phyloP scores from a whole-genome alignment of 345 rosid species.

The Salix dunnii region DNA sequence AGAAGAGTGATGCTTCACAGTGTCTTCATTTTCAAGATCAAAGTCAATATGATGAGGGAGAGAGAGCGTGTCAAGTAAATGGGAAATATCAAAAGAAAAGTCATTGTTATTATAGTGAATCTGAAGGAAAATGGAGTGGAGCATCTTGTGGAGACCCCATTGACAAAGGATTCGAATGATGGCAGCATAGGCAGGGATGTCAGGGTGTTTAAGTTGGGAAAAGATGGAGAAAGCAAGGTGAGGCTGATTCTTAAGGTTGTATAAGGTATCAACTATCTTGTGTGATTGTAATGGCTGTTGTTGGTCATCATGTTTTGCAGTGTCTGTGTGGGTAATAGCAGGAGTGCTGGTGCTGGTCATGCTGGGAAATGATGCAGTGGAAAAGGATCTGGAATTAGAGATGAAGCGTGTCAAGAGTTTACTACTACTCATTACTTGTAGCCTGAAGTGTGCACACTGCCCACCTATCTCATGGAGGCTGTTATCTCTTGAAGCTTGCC shows the following conservation, averaged over 20 bases:
- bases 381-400: too few species aligned
- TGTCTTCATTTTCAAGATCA: background rate
- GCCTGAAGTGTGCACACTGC: slow-evolving; percentile 33
- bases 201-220: slow-evolving; percentile 7
- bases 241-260: slow-evolving; percentile 15
- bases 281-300: too few species aligned
- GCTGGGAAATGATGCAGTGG: too few species aligned
- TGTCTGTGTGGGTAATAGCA: too few species aligned
- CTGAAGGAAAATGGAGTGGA: slow-evolving; percentile 13
- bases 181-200: slow-evolving; percentile 4
- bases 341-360: too few species aligned
- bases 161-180: slow-evolving; percentile 14
- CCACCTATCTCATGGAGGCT: slow-evolving; percentile 49
- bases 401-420: too few species aligned
- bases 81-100: slow-evolving; percentile 4
- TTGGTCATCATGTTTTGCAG: too few species aligned
- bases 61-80: slow-evolving; percentile 7
- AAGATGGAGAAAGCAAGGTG: slow-evolving; percentile 14
- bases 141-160: slow-evolving; percentile 2
- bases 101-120: background rate
- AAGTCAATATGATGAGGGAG: background rate
- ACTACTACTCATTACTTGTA: slow-evolving; percentile 13
- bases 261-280: background rate
- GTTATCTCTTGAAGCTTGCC: slow-evolving; percentile 45
- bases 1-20: background rate